These are phyloP conservation scores for Isoetes taiwanensis DNA, from an alignment of 75 land plant genomes.

Conservation along the genomic window DNA sequence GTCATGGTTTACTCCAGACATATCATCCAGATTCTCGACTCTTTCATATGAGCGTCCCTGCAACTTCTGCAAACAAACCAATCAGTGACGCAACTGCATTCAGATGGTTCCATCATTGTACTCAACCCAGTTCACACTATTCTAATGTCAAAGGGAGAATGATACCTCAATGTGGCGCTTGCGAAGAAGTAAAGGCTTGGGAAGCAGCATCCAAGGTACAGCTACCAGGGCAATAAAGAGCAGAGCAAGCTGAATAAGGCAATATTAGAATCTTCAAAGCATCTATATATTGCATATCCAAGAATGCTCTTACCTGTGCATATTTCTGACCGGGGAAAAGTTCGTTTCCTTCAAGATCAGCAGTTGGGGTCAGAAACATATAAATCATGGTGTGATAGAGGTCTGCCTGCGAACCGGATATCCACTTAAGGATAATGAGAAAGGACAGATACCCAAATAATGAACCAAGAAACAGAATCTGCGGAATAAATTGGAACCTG, in stretches of 20 bases:
- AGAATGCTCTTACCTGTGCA: background rate
- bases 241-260: background rate
- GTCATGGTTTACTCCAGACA: background rate
- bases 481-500: conserved; percentile 1
- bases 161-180: conserved; percentile 2
- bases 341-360: background rate
- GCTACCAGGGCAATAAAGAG: conserved; percentile 1
- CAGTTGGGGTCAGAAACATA: background rate
- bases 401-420: conserved; percentile 1
- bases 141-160: background rate
- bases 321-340: conserved; percentile 3
- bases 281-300: too few species aligned
- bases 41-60: background rate
- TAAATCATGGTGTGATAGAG: conserved; percentile 5
- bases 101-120: too few species aligned
- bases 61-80: background rate
- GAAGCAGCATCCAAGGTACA: conserved; percentile 3
- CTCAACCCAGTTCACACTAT: background rate
- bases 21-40: background rate
- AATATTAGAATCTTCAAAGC: background rate
- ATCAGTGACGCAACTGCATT: too few species aligned
- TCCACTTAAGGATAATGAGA: background rate
- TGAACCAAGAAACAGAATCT: conserved; percentile 1
- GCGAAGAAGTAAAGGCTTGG: conserved; percentile 2
- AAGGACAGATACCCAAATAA: conserved; percentile 6